These are phyloP conservation scores for Cyathus striatus DNA, from an alignment of 768 basidiomycete species.

Conservation along the genomic window DNA sequence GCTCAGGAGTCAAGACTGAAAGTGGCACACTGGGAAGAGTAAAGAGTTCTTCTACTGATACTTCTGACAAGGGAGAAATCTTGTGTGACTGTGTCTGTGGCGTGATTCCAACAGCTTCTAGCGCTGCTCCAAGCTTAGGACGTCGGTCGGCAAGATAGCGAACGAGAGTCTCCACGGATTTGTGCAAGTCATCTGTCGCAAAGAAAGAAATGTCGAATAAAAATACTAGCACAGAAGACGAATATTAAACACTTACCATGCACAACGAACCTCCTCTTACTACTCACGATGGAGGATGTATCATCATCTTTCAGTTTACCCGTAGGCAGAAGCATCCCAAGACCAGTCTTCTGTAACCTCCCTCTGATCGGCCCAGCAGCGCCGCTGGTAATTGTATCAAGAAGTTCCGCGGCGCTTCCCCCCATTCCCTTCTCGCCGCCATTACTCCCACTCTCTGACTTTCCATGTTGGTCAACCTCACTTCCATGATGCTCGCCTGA, in stretches of 20 bases:
- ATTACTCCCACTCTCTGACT: constrained; percentile 12
- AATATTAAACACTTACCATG: constrained; percentile 20
- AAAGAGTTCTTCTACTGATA: constrained; percentile 71
- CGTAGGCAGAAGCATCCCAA: constrained; percentile 46
- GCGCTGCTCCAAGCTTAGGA: constrained; percentile 77
- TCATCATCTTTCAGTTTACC: constrained; percentile 59
- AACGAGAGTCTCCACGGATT: constrained; percentile 83
- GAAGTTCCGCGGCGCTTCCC: constrained; percentile 24
- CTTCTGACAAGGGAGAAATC: constrained; percentile 65
- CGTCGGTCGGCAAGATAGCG: constrained; percentile 87
- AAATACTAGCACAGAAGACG: no score
- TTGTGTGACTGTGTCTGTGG: constrained; percentile 64
- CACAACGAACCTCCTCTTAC: constrained; percentile 24
- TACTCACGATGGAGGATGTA: constrained; percentile 37
- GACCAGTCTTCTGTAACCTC: constrained; percentile 44
- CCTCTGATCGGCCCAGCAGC: constrained; percentile 39
- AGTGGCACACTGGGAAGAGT: constrained; percentile 73
- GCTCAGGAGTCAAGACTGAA: constrained; percentile 69
- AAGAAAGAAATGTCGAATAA: background rate
- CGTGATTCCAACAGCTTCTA: constrained; percentile 63
- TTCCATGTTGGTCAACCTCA: constrained; percentile 8
- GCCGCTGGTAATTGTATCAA: constrained; percentile 26
- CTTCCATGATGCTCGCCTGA: constrained; percentile 13
- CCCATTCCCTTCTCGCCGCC: constrained; percentile 13
- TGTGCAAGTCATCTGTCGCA: constrained; percentile 52